phyloP scores from a whole-genome alignment of 2,329 filamentous ascomycete species.

The Ophiostoma montium region DNA sequence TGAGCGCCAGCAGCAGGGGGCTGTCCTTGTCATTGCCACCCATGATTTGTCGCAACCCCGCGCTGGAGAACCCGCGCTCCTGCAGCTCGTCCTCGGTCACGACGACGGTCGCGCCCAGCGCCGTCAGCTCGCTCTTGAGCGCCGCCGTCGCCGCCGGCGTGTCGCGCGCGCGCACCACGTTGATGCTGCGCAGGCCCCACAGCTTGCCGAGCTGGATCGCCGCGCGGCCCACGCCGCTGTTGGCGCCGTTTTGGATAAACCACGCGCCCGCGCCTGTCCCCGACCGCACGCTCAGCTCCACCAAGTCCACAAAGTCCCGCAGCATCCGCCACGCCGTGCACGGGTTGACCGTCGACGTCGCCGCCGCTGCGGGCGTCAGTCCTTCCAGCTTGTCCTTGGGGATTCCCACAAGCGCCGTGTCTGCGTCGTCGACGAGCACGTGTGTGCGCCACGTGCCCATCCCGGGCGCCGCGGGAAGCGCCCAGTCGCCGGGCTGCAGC shows the following conservation, averaged over 20 bases:
- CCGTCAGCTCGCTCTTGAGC: constrained; percentile 35
- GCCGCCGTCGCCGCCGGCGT: constrained; percentile 49
- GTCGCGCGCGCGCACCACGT: constrained; percentile 64
- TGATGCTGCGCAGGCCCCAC: constrained; percentile 86
- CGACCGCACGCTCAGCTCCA: constrained; percentile 30
- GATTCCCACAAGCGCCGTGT: constrained; percentile 51
- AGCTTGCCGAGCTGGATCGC: constrained; percentile 75
- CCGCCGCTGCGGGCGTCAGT: constrained; percentile 62
- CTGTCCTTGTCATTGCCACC: constrained; percentile 45
- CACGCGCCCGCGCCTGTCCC: constrained; percentile 63
- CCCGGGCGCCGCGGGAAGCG: constrained; percentile 68
- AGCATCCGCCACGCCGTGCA: constrained; percentile 92
- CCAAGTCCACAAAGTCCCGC: constrained; percentile 52
- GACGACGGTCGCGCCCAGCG: constrained; percentile 42
- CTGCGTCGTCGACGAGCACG: constrained; percentile 44
- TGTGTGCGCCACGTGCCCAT: constrained; percentile 96
- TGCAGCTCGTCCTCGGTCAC: constrained; percentile 42
- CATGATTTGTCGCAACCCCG: constrained; percentile 49
- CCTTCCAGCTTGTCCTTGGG: constrained; percentile 10
- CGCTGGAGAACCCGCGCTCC: constrained; percentile 42
- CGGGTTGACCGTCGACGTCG: constrained; percentile 83
- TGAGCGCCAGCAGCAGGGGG: constrained; percentile 63
- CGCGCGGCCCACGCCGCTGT: constrained; percentile 80
- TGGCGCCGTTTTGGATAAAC: constrained; percentile 96
- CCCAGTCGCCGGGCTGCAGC: constrained; percentile 74